A percentile compares a stretch with the other conserved stretches of the same genome.
Conservation (phyloP, 352 stramenopile genomes). For the Sclerospora graminicola region DNA sequence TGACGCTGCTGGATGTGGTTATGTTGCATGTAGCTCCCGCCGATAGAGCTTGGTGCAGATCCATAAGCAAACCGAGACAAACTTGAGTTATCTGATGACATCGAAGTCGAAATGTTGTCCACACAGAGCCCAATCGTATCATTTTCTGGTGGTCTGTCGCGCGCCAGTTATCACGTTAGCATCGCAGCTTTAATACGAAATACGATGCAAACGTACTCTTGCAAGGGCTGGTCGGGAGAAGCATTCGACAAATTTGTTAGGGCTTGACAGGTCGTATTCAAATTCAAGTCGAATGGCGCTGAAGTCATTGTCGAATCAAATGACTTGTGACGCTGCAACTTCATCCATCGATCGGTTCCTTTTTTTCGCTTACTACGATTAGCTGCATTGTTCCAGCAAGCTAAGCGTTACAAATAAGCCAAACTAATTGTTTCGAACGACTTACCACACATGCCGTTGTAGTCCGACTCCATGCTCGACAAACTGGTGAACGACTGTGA, state of each 20-base stretch:
- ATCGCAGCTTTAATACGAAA: background rate
- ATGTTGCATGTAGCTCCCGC: slow-evolving; percentile 16
- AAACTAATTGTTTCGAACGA: background rate
- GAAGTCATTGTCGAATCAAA: slow-evolving; percentile 51
- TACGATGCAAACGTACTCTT: slow-evolving; percentile 34
- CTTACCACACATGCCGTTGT: slow-evolving; percentile 32
- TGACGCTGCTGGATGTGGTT: slow-evolving; percentile 12
- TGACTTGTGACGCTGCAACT: slow-evolving; percentile 45
- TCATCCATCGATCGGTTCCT: slow-evolving; percentile 50
- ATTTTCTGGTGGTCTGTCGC: slow-evolving; percentile 23
- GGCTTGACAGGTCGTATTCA: slow-evolving; percentile 10
- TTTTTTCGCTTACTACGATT: slow-evolving; percentile 55
- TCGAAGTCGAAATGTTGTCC: slow-evolving; percentile 46
- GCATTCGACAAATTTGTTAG: slow-evolving; percentile 20
- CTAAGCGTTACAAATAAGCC: background rate
- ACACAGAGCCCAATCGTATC: slow-evolving; percentile 67
- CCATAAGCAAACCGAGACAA: slow-evolving; percentile 14
- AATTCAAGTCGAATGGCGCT: slow-evolving; percentile 12
- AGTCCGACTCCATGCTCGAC: slow-evolving; percentile 63
- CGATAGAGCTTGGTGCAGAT: slow-evolving; percentile 14
- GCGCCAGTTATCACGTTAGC: background rate
- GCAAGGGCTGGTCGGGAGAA: slow-evolving; percentile 30
- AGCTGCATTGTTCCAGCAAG: slow-evolving; percentile 8
- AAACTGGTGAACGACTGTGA: slow-evolving; percentile 67
- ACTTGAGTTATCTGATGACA: slow-evolving; percentile 31